Base-by-base conservation (phyloP, 768 basidiomycete genomes). In the Hypsizygus marmoreus region DNA sequence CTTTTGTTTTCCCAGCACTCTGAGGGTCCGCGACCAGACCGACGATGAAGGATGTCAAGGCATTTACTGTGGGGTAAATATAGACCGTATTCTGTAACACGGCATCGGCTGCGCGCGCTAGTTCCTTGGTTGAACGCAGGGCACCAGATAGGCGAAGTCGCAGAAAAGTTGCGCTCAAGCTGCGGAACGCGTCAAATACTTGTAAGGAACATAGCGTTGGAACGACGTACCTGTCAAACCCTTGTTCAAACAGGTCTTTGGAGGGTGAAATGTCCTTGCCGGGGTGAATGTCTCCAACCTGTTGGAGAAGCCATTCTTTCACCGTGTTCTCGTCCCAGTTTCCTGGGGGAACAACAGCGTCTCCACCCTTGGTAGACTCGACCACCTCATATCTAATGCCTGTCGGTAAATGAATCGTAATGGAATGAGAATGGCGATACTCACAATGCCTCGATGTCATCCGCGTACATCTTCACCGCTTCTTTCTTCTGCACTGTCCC, bases 401-500 rank as follows among this genome's bases (percentile, higher is more conserved):
- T 23, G 13, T 38, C 41, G 7, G 28, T 43, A n/a, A 53, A 11
- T 38, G 17, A 12, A n/a, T 13, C 24, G 7, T 11, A 11, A 13
- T 10, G 9, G 6, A 14, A n/a, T 10, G 17, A 26, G 6, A n/a
- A 12, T 4, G 35, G 28, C 5, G 11, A 6, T 24, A 49, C 58
- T 29, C 62, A 76, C 62, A 73, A 32, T 7, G 52, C 58, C 7
- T 73, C 57, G 11, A 77, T 74, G 50, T 75, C 74, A 0, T 59
- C 24, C 4, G 59, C 65, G 38, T 79, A 77, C 6, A 60, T 16
- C 4, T 45, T 55, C 32, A 75, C 34, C 0, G 71, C 64, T 2
- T 64, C 70, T 44, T 70, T 72, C 42, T 70, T 67, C 24, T 60
- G 59, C 4, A 75, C 64, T 0, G 76, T 73, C 3, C 72, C 73